Base-by-base conservation (phyloP, 495 filamentous ascomycete species). In the Aspergillus baeticus region DNA sequence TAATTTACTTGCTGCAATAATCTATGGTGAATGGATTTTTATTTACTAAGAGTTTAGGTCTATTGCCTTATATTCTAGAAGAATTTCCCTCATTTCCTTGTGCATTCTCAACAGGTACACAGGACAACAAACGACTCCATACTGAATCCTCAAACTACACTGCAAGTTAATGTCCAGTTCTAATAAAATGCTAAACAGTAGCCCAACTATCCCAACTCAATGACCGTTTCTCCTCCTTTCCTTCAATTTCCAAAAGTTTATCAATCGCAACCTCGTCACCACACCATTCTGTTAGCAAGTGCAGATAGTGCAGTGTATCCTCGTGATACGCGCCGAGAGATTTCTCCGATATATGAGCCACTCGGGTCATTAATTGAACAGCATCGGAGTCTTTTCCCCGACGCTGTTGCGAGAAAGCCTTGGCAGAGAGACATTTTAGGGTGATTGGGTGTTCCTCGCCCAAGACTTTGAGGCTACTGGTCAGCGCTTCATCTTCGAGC, bases 381-480 rank as follows among this genome's bases (percentile, higher is more conserved):
- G 48, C 55, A 10, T 52, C 31, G 0, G 29, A 14, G 34, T 58
- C 48, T 31, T 22, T 23, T 15, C 44, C 26, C 5, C 43, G 34
- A 14, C 34, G 50, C 11, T 31, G 43, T 5, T 37, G 54, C 0
- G 48, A 15, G 11, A 58, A n/a, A 10, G 55, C 55, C 10, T 23
- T 47, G 22, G 39, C 46, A 13, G 47, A 36, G 5, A 55, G 18
- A 11, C 46, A 48, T 15, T 35, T 38, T 31, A 62, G 7, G 1
- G 59, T 57, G 45, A 57, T 51, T 8, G 36, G 43, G 26, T 57
- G 50, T 7, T 54, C 45, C 15, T n/a, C 21, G 1, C 59, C 59
- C 0, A 62, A 38, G 10, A 3, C 34, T 18, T 36, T 10, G 31
- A 54, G 15, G 49, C 53, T 49, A 6, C 53, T 49, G 14, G 10